These are phyloP conservation scores for Sporothrix humicola DNA, from an alignment of 2,329 filamentous ascomycete genomes.

Conservation along the genomic window DNA sequence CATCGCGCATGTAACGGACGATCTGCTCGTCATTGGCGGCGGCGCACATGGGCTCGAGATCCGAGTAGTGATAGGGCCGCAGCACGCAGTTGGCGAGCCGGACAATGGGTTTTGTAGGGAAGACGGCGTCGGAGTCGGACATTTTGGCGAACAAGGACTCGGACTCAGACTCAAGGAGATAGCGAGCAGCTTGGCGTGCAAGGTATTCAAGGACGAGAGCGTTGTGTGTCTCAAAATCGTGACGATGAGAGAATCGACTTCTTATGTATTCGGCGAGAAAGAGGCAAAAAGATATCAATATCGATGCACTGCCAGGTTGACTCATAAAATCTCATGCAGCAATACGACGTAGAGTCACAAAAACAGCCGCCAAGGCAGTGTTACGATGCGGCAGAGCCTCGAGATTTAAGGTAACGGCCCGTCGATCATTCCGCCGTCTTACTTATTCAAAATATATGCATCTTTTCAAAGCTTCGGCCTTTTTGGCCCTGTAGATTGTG, in stretches of 20 bases:
- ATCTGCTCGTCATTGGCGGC: conserved; percentile 51
- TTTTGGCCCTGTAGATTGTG: too few species aligned
- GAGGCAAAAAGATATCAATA: neutral
- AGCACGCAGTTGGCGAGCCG: conserved; percentile 46
- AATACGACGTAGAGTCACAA: neutral
- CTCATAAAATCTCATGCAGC: conserved; percentile 14
- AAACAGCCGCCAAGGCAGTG: neutral
- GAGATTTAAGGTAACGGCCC: neutral
- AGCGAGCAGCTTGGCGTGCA: neutral
- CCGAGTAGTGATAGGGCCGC: conserved; percentile 49
- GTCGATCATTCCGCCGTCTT: conserved; percentile 17
- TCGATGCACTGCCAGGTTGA: neutral
- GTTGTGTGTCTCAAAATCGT: neutral
- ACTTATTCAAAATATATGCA: neutral
- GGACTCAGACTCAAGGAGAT: too few species aligned
- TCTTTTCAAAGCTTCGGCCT: too few species aligned
- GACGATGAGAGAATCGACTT: neutral
- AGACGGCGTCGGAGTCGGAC: conserved; percentile 22
- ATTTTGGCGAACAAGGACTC: neutral
- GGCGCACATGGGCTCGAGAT: conserved; percentile 46
- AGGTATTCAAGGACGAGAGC: neutral
- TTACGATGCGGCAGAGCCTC: neutral
- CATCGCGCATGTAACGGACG: conserved; percentile 49
- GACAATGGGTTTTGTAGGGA: conserved; percentile 40
- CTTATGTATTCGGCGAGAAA: neutral